phyloP scores from a whole-genome alignment of 2,329 filamentous ascomycete genomes.

The Cladosporium colombiae region DNA sequence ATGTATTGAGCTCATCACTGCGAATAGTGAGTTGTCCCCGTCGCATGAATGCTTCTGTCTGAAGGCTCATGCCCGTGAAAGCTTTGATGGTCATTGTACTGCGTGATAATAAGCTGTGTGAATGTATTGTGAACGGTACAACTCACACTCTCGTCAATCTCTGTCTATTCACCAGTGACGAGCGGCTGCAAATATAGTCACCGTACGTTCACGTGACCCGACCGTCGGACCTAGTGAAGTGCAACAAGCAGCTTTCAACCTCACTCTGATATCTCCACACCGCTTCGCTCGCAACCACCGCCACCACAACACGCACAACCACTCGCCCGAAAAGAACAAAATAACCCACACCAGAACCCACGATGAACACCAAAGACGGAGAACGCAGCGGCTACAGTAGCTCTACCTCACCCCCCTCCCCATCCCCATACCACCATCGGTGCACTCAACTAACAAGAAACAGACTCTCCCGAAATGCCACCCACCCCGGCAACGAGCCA shows the following conservation, averaged over 20 bases:
- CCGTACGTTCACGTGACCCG: background rate
- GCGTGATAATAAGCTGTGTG: background rate
- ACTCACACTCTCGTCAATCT: background rate
- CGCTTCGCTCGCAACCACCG: conserved; percentile 8
- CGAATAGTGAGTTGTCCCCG: background rate
- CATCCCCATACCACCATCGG: background rate
- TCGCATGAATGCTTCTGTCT: too few species aligned
- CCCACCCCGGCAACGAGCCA: conserved; percentile 14
- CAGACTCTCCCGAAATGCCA: conserved; percentile 15
- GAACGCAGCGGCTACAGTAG: conserved; percentile 19
- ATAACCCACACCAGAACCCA: background rate
- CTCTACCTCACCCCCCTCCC: background rate
- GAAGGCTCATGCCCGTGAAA: background rate
- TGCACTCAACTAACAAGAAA: background rate
- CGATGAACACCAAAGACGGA: conserved; percentile 5
- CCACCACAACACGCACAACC: conserved; percentile 18
- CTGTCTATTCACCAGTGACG: background rate
- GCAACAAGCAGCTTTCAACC: background rate
- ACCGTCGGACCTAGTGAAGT: background rate
- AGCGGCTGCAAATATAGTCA: background rate
- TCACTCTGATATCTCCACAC: conserved; percentile 2
- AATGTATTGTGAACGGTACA: background rate
- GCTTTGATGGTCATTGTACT: background rate
- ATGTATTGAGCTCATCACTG: background rate
- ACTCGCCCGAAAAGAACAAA: background rate